Base-by-base conservation (phyloP, 2,329 filamentous ascomycete species). In the Sclerotinia minor region DNA sequence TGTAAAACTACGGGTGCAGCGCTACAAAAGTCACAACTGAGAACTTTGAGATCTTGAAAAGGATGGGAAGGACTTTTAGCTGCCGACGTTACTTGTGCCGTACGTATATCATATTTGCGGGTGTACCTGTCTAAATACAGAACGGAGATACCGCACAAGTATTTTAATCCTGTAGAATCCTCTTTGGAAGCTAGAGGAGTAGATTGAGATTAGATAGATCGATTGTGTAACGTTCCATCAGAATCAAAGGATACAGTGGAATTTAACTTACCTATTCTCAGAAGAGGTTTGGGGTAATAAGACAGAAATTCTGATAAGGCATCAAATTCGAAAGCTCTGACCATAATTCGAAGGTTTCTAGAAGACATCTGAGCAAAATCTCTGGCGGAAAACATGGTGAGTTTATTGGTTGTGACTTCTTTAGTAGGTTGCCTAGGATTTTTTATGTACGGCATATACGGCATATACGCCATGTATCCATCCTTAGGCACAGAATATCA, bases 281-380 rank as follows among this genome's bases (percentile, higher is more conserved):
- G 15, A 24, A 5, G 11, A 60, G 19, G 41, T 19, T 32, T 44
- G 32, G 44, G 21, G 44, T 1, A 29, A 15, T 13, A 35, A 41
- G 6, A 26, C 17, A 60, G 44, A 19, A 19, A 49, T 9, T 49
- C 13, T 35, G 44, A 38, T 47, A 60, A 60, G 47, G 21, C 13
- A 58, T 41, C 15, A 11, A 32, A 17, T 38, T 50, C 26, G 8
- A 50, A 50, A 50, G 59, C 59, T 26, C 45, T 38, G 45, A 38
- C 32, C 13, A 38, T 47, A 35, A 61, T 50, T 50, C 45, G 45
- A 50, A 50, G 29, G 45, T 38, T 61, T 61, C 59, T 61, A 61
- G 59, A 61, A 61, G 59, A 50, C 9, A 21, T 44, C 17, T 58
- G 54, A 57, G 54, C 54, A 32, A 24, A n/a, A 47, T 35, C 58